A percentile compares a stretch with the other conserved stretches of the same genome.
Conservation (phyloP, 768 basidiomycete species). For the Sarcodon sp. region DNA sequence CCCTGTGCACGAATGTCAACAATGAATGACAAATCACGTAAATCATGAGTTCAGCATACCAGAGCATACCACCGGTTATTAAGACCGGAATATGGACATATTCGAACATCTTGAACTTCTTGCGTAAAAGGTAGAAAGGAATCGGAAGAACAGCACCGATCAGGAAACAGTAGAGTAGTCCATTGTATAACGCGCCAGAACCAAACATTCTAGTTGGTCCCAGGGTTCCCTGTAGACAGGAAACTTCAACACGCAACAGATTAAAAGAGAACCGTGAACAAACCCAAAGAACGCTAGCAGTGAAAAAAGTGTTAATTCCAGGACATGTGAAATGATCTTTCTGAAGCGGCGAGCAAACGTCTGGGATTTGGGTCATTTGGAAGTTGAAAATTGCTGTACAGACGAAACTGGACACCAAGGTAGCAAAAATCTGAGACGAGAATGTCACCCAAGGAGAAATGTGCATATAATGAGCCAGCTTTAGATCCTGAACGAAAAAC, state of each 20-base stretch:
- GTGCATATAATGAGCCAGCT: slow-evolving; percentile 88
- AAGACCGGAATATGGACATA: slow-evolving; percentile 88
- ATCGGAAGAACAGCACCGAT: slow-evolving; percentile 65
- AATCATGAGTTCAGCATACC: slow-evolving; percentile 22
- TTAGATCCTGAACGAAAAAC: slow-evolving; percentile 61
- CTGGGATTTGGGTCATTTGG: slow-evolving; percentile 60
- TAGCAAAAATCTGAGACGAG: slow-evolving; percentile 46
- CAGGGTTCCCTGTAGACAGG: slow-evolving; percentile 17
- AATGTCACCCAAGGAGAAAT: slow-evolving; percentile 78
- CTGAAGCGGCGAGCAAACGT: slow-evolving; percentile 56
- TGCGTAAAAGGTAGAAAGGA: slow-evolving; percentile 75
- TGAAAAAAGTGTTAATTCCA: slow-evolving; percentile 49
- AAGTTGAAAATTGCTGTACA: slow-evolving; percentile 53
- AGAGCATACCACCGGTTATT: slow-evolving; percentile 28
- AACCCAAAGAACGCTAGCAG: slow-evolving; percentile 71
- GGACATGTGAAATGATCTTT: slow-evolving; percentile 59
- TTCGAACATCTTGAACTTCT: slow-evolving; percentile 67
- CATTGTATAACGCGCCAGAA: slow-evolving; percentile 29
- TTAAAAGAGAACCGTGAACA: slow-evolving; percentile 16
- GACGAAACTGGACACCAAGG: slow-evolving; percentile 43
- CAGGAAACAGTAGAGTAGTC: slow-evolving; percentile 62
- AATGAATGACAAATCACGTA: slow-evolving; percentile 16
- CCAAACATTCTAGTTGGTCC: slow-evolving; percentile 24
- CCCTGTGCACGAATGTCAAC: slow-evolving; percentile 18
- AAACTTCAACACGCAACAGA: slow-evolving; percentile 10